These are phyloP conservation scores for Quercus parvula DNA, from an alignment of 306 rosid genomes.

Conservation along the genomic window DNA sequence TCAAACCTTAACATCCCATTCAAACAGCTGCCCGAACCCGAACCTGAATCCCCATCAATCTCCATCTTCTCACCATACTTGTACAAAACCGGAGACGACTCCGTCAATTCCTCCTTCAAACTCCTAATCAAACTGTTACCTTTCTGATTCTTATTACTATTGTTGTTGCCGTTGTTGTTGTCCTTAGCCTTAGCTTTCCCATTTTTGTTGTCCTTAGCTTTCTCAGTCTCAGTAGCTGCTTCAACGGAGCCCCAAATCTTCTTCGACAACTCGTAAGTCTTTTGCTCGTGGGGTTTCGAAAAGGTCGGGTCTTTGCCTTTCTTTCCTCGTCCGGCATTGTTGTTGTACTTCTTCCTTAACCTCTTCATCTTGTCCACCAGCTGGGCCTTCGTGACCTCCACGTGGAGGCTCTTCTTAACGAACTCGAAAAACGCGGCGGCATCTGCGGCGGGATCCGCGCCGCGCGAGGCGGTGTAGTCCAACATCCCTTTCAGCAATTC, in stretches of 20 bases:
- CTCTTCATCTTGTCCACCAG: slow-evolving; percentile 48
- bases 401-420: slow-evolving; percentile 40
- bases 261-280: slow-evolving; percentile 43
- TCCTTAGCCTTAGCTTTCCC: no score
- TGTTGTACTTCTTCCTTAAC: slow-evolving; percentile 52
- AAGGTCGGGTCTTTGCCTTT: slow-evolving; percentile 26
- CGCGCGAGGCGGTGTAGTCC: slow-evolving; percentile 35
- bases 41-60: not conserved
- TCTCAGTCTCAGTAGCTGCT: not conserved
- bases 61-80: slow-evolving; percentile 22
- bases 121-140: not conserved
- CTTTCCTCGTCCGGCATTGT: slow-evolving; percentile 18
- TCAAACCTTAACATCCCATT: slow-evolving; percentile 24
- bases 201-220: not conserved
- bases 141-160: slow-evolving; percentile 22
- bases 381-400: slow-evolving; percentile 36
- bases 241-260: slow-evolving; percentile 49
- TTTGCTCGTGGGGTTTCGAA: slow-evolving; percentile 37
- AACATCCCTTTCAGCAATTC: slow-evolving; percentile 36
- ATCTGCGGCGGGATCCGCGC: slow-evolving; percentile 27
- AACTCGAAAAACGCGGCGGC: slow-evolving; percentile 38
- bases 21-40: not conserved
- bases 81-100: not conserved
- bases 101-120: not conserved
- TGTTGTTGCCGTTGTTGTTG: no score